Conservation (phyloP, 2,329 filamentous ascomycete species). For the Ceratocystis papillata region DNA sequence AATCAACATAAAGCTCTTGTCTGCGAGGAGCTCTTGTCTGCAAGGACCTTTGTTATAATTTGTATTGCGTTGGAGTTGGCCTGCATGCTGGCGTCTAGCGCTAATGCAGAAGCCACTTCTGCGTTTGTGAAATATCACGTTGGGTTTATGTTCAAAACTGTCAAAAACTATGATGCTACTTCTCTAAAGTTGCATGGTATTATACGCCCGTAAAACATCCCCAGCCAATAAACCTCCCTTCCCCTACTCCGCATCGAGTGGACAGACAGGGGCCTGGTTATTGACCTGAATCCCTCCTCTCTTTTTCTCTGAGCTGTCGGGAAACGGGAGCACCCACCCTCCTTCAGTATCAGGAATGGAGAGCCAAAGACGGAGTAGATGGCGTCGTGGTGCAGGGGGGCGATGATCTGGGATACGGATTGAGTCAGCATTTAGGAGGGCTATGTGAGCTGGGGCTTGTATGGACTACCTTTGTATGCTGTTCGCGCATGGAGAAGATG, state of each 20-base stretch:
- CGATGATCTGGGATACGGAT: constrained; percentile 36
- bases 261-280: constrained; percentile 61
- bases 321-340: constrained; percentile 75
- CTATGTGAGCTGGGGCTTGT: background rate
- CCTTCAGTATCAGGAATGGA: constrained; percentile 71
- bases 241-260: constrained; percentile 62
- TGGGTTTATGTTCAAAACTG: background rate
- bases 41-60: no score
- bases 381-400: constrained; percentile 58
- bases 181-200: background rate
- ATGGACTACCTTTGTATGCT: constrained; percentile 47
- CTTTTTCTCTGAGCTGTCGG: constrained; percentile 74
- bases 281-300: constrained; percentile 81
- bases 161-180: background rate
- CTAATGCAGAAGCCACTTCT: no score
- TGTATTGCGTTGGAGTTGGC: no score
- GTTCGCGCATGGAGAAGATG: constrained; percentile 75
- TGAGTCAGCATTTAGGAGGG: background rate
- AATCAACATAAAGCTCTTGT: background rate
- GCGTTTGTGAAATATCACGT: no score
- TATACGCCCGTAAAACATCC: background rate
- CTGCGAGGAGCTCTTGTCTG: no score
- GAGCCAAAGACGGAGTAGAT: constrained; percentile 76
- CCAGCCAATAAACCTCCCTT: background rate
- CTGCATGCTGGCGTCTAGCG: no score